Evolutionary conservation across 176 grass and related monocot species (phyloP), one percentile per base, ranked within the genome.

Genomic region (Triticum turgidum): DNA sequence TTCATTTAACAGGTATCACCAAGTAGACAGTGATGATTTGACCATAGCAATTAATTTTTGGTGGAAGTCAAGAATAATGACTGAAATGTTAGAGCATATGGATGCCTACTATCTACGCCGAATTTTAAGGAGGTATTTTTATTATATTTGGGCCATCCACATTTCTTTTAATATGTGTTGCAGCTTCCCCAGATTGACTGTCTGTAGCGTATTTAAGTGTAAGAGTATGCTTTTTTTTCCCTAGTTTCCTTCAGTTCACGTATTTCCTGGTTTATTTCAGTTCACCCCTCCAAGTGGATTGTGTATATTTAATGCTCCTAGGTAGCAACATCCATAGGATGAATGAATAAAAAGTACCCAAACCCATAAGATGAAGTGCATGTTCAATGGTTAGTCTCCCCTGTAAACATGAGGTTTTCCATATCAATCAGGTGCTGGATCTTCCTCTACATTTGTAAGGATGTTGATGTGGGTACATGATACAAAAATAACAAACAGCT

Each of bases 11-110:
- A 98, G 96, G 96, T 98, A 91, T 86, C 96, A 98, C 72, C 96
- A 98, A 91, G 93, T 98, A 62, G 91, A 96, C 74, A 98, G 96
- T 85, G 88, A 92, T 85, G 93, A 96, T 92, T 92, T 98, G 85
- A 98, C 93, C 22, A 90, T 96, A 76, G 96, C 91, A 37, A 49
- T 98, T 70, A 98, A 98, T 56, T 98, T 96, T 88, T 98, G 96
- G 93, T 98, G 96, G 93, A 95, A 89, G 20, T 98, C 96, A 77
- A 87, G 85, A 67, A 90, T 94, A 84, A 96, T 96, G 93, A 83
- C 86, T 42, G 77, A 96, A 78, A 92, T 98, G 92, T 85, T 90
- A 70, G 90, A 94, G 73, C 96, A 98, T 86, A 98, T 96, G 96
- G 96, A 98, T 91, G 92, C 88, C 29, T 98, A 98, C 86, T 96